A percentile compares a stretch with the other conserved stretches of the same genome.
These are phyloP conservation scores for Cyclocybe cylindracea DNA, from an alignment of 768 basidiomycete species.

Conservation along the genomic window DNA sequence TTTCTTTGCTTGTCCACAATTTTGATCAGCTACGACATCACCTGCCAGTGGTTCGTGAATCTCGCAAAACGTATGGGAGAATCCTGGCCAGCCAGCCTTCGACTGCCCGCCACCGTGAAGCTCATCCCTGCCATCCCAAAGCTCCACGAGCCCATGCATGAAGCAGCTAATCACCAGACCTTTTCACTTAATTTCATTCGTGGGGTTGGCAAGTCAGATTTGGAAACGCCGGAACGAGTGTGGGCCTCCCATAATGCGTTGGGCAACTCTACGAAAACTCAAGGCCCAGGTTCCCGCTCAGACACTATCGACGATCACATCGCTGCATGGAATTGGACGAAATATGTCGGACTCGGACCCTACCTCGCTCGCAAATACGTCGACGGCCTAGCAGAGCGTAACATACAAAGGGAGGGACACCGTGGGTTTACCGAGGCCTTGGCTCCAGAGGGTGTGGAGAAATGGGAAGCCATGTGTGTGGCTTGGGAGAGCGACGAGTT, in stretches of 20 bases:
- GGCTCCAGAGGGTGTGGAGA: too few relatives aligned
- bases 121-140: conserved; percentile 27
- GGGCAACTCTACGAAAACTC: conserved; percentile 20
- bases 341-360: conserved; percentile 10
- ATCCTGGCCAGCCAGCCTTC: not conserved
- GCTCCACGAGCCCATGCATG: conserved; percentile 29
- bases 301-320: conserved; percentile 27
- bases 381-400: not conserved
- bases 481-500: conserved; percentile 1
- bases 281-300: conserved; percentile 22
- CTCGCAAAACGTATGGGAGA: conserved; percentile 8
- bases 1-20: not conserved
- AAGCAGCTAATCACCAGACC: conserved; percentile 15
- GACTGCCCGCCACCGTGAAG: not conserved
- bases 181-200: conserved; percentile 25
- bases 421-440: too few relatives aligned
- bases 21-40: conserved; percentile 22
- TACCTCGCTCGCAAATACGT: not conserved
- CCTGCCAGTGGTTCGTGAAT: conserved; percentile 15
- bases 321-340: conserved; percentile 25
- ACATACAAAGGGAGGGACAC: too few relatives aligned
- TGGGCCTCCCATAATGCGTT: conserved; percentile 25
- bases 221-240: conserved; percentile 21
- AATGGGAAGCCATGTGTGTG: conserved; percentile 3
- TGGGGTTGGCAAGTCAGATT: conserved; percentile 24